Percentiles rank a stretch among this genome's conserved stretches.
These are phyloP conservation scores for Colletotrichum plurivorum DNA, from an alignment of 2,329 filamentous ascomycete species.

Conservation along the genomic window DNA sequence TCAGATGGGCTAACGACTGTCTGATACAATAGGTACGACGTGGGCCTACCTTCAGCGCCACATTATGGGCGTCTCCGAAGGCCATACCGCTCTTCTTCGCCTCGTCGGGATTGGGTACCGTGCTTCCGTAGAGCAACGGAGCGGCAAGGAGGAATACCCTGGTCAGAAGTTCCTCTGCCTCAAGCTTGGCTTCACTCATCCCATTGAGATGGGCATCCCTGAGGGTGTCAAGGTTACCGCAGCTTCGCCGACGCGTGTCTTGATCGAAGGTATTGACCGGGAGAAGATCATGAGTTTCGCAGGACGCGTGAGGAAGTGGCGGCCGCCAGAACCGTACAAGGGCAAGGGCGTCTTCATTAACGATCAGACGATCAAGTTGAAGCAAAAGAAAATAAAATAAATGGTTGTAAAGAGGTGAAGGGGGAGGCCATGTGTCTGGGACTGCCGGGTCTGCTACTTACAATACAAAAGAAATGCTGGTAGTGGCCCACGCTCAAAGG, in stretches of 20 bases:
- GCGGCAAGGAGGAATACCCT: constrained; percentile 80
- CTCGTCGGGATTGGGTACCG: constrained; percentile 97
- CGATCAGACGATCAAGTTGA: constrained; percentile 96
- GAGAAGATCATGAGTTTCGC: constrained; percentile 93
- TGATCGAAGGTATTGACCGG: constrained; percentile 90
- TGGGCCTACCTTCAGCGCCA: constrained; percentile 92
- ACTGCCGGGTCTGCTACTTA: not conserved
- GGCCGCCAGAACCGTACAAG: constrained; percentile 96
- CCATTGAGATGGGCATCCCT: constrained; percentile 90
- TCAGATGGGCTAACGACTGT: constrained; percentile 41
- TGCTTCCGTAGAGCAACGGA: constrained; percentile 85
- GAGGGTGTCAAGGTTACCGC: constrained; percentile 86
- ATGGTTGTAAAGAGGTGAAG: constrained; percentile 29
- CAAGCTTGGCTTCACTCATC: constrained; percentile 97
- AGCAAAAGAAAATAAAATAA: constrained; percentile 97
- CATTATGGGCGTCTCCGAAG: constrained; percentile 95
- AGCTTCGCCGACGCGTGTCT: constrained; percentile 90
- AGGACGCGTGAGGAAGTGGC: constrained; percentile 88
- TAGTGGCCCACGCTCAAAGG: not conserved
- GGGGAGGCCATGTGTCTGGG: constrained; percentile 1
- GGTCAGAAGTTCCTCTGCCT: constrained; percentile 92
- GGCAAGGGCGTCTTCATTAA: constrained; percentile 99
- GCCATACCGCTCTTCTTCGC: constrained; percentile 92
- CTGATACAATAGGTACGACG: constrained; percentile 76
- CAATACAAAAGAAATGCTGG: not conserved